Percentiles rank a stretch among this genome's conserved stretches.
These are phyloP conservation scores for Penicillium sp. DNA, from an alignment of 2,329 filamentous ascomycete genomes.

Conservation along the genomic window DNA sequence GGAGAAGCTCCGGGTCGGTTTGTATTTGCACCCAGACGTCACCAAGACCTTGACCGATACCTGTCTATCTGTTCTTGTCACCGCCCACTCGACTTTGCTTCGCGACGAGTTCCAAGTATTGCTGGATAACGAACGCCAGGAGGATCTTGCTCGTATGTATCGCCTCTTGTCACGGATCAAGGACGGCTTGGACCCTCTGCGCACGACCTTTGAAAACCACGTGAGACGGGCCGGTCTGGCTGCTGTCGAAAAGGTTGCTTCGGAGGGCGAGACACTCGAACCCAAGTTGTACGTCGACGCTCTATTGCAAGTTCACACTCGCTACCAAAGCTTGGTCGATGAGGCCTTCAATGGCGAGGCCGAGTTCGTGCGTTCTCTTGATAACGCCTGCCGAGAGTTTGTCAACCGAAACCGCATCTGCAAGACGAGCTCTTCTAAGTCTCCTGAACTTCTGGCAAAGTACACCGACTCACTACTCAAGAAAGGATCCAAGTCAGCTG, in stretches of 20 bases:
- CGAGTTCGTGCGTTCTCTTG: constrained; percentile 91
- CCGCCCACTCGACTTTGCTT: constrained; percentile 78
- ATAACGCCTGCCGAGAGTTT: constrained; percentile 96
- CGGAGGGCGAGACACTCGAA: constrained; percentile 84
- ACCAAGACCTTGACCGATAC: constrained; percentile 77
- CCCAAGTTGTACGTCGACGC: constrained; percentile 97
- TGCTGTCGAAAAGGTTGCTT: constrained; percentile 86
- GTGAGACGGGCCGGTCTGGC: constrained; percentile 84
- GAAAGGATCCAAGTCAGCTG: constrained; percentile 84
- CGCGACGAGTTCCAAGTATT: constrained; percentile 94
- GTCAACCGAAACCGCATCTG: constrained; percentile 97
- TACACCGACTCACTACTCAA: constrained; percentile 91
- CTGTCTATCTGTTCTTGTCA: constrained; percentile 86
- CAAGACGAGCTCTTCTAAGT: constrained; percentile 88
- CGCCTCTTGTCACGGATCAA: constrained; percentile 83
- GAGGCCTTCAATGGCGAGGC: constrained; percentile 91
- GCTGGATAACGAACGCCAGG: constrained; percentile 88
- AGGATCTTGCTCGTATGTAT: constrained; percentile 97
- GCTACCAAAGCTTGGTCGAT: constrained; percentile 89
- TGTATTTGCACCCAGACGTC: constrained; percentile 91
- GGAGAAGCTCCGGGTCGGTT: constrained; percentile 87
- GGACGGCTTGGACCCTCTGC: constrained; percentile 84
- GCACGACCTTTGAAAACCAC: constrained; percentile 84
- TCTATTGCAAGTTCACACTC: constrained; percentile 86
- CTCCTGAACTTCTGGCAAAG: constrained; percentile 89